Evolutionary conservation across 352 stramenopile genomes (phyloP), one percentile per base, ranked within the genome.

Genomic region (Globisporangium barbulae): DNA sequence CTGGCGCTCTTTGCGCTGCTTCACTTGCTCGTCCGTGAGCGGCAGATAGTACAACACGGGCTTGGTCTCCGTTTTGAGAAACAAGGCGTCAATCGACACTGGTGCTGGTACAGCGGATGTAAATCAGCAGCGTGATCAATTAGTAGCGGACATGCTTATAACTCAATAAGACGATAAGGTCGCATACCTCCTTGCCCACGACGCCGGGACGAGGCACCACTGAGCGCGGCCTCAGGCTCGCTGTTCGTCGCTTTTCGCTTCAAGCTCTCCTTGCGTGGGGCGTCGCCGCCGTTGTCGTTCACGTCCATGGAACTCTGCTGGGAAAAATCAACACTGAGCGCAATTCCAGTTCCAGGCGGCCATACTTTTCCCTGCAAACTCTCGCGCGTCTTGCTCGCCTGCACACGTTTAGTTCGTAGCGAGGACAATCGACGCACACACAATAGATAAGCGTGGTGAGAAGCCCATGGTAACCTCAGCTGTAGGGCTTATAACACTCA

Each of bases 1-100:
- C 12, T 41, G 50, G 25, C n/a, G 59, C 48, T 76, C 59, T 41
- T 81, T 76, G 15, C 61, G 67, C 59, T 86, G 56, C 62, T 76
- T 45, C 21, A 93, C 75, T 70, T 93, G 73, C n/a, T 91, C 81
- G 37, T 91, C 77, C 1, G 76, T 82, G 19, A 91, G 65, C 25
- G 88, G 84, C 48, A 94, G 65, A 66, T 90, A 96, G 73, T 92
- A 94, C 28, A 96, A 63, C 56, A 88, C 75, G 12, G 88, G 88
- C 60, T 89, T 90, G 30, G 83, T 84, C 54, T 79, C 71, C 1
- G 88, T 96, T 63, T 91, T 91, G 31, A 78, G 66, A 64, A 94
- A 93, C 42, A 90, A 83, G 21, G 89, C 80, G 56, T 93, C 80
- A 61, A 93, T 81, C 17, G 82, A 80, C 53, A 73, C 70, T 52